Percentiles rank a stretch among this genome's conserved stretches.
phyloP scores from a whole-genome alignment of 2,329 filamentous ascomycete species.

The Penicillium frequentans region DNA sequence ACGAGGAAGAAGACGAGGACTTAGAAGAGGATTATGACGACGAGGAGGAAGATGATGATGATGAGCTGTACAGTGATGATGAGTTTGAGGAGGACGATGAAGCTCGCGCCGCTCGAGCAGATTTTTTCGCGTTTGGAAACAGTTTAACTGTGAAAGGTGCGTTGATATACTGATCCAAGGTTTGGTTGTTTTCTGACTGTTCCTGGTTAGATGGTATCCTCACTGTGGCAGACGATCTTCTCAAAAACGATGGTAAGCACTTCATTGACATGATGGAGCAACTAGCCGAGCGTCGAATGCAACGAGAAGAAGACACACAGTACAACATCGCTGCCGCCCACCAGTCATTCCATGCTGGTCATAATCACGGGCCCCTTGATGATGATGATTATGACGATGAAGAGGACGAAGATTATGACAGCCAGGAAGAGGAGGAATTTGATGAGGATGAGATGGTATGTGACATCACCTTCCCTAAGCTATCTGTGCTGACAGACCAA shows the following conservation, averaged over 20 bases:
- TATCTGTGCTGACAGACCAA: constrained; percentile 48
- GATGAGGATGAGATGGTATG: constrained; percentile 66
- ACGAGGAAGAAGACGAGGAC: constrained; percentile 55
- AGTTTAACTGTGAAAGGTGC: constrained; percentile 89
- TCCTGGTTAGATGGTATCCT: constrained; percentile 77
- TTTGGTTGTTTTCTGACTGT: constrained; percentile 42
- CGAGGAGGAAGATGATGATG: constrained; percentile 60
- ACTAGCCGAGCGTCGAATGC: constrained; percentile 94
- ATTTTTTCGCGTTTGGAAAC: constrained; percentile 97
- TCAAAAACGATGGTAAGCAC: constrained; percentile 98
- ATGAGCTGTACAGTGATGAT: constrained; percentile 66
- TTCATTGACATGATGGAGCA: constrained; percentile 99
- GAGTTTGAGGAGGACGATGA: constrained; percentile 63
- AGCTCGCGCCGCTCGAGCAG: constrained; percentile 64
- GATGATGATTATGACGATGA: constrained; percentile 72
- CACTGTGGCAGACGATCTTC: constrained; percentile 94
- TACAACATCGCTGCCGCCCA: constrained; percentile 62
- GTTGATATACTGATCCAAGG: constrained; percentile 21
- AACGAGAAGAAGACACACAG: constrained; percentile 86
- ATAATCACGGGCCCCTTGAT: constrained; percentile 75
- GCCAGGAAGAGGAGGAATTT: constrained; percentile 64
- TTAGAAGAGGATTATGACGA: constrained; percentile 68
- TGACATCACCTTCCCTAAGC: constrained; percentile 13
- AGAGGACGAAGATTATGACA: constrained; percentile 68
- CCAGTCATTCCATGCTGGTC: constrained; percentile 63